Percentiles rank a stretch among this genome's conserved stretches.
Conservation (phyloP, 2,329 filamentous ascomycete genomes). For the Phaeosphaeriaceae sp. region DNA sequence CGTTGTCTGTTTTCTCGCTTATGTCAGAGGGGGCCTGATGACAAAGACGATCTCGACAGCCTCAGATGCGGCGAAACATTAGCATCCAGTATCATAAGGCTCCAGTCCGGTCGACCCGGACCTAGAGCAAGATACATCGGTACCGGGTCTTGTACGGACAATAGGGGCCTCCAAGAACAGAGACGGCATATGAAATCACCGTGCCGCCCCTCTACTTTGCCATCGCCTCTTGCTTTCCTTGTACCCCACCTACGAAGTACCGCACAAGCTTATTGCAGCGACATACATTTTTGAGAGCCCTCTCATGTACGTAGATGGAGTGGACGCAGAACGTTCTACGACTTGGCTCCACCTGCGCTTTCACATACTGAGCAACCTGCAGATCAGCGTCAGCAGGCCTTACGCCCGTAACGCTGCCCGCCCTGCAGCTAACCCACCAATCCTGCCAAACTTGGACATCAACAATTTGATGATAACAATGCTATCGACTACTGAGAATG, state of each 20-base stretch:
- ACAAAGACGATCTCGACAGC: slow-evolving; percentile 4
- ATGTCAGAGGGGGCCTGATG: slow-evolving; percentile 2
- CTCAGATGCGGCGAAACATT: slow-evolving; percentile 1
- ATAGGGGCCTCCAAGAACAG: neutral
- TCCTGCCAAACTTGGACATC: neutral
- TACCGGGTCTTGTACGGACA: neutral
- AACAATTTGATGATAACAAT: neutral
- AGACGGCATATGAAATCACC: neutral
- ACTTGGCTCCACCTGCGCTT: too few species aligned
- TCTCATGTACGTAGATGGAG: neutral
- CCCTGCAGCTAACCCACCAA: neutral
- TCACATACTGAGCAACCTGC: neutral
- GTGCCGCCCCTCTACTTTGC: neutral
- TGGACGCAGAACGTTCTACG: too few species aligned
- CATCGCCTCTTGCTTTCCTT: neutral
- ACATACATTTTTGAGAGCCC: neutral
- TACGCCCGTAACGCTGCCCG: neutral
- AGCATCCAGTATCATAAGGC: neutral
- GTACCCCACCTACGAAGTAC: too few species aligned
- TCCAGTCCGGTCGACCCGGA: neutral
- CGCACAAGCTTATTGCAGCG: too few species aligned
- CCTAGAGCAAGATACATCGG: neutral
- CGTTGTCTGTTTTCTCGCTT: neutral
- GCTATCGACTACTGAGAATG: neutral
- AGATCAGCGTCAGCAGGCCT: neutral